Conservation (phyloP, 768 basidiomycete genomes). For the Termitomyces heimii region DNA sequence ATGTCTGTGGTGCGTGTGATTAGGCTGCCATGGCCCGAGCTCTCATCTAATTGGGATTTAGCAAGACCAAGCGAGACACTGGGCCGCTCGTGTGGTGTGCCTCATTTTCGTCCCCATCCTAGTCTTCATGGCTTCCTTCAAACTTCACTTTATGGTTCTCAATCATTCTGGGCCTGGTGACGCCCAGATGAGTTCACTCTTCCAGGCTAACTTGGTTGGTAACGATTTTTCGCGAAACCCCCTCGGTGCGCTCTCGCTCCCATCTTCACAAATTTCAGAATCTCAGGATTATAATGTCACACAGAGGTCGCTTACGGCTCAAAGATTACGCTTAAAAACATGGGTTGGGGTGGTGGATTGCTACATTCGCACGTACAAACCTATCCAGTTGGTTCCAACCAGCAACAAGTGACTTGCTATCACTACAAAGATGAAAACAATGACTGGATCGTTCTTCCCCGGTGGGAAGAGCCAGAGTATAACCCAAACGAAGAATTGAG, state of each 20-base stretch:
- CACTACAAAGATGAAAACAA: conserved; percentile 99
- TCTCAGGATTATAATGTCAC: neutral
- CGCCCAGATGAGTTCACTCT: conserved; percentile 97
- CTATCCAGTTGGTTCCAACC: conserved; percentile 84
- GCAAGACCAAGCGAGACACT: conserved; percentile 87
- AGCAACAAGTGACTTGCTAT: conserved; percentile 98
- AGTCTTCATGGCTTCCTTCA: conserved; percentile 93
- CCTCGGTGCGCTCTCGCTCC: conserved; percentile 56
- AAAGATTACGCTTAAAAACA: conserved; percentile 89
- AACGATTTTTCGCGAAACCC: conserved; percentile 94
- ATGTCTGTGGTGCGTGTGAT: conserved; percentile 72
- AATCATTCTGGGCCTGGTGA: conserved; percentile 96
- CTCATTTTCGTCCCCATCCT: conserved; percentile 87
- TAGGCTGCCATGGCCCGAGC: neutral
- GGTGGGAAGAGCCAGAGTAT: conserved; percentile 69
- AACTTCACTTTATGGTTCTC: conserved; percentile 91
- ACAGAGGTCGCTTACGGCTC: conserved; percentile 88
- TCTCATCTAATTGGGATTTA: conserved; percentile 22
- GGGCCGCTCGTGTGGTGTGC: conserved; percentile 80
- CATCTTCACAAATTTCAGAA: neutral
- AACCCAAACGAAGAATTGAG: conserved; percentile 62
- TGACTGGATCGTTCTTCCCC: conserved; percentile 76
- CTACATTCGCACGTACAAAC: conserved; percentile 97
- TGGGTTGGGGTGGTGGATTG: conserved; percentile 96
- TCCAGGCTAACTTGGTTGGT: conserved; percentile 93